These are phyloP conservation scores for Aspergillus pseudoviridinutans DNA, from an alignment of 2,329 filamentous ascomycete species.

Conservation along the genomic window DNA sequence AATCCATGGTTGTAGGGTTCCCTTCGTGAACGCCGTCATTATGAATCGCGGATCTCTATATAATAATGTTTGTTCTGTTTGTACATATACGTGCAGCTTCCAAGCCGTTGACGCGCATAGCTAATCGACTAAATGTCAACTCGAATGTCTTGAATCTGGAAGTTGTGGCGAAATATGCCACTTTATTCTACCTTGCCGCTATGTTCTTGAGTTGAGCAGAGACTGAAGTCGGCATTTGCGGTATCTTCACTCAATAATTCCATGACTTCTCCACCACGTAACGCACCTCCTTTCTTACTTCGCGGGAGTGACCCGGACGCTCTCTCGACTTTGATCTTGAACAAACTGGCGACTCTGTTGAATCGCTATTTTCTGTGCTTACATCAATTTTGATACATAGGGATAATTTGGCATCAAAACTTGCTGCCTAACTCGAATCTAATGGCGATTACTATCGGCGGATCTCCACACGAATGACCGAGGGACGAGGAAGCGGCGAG, in stretches of 20 bases:
- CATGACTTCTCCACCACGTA: conserved; percentile 18
- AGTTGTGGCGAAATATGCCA: neutral
- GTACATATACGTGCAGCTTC: conserved; percentile 10
- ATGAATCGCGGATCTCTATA: neutral
- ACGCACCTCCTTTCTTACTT: conserved; percentile 18
- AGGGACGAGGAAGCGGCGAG: conserved; percentile 28
- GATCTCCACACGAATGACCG: conserved; percentile 21
- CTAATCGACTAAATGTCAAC: neutral
- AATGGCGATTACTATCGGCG: conserved; percentile 17
- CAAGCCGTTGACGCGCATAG: neutral
- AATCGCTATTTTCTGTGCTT: neutral
- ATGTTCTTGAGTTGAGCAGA: neutral
- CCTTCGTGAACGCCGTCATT: neutral
- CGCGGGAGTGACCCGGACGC: conserved; percentile 18
- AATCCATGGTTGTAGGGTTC: conserved; percentile 13
- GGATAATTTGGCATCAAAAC: neutral
- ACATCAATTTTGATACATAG: neutral
- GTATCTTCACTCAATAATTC: conserved; percentile 1
- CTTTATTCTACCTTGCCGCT: neutral
- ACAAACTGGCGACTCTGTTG: neutral
- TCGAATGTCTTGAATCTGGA: neutral
- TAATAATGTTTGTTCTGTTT: conserved; percentile 20
- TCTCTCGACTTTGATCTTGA: conserved; percentile 19
- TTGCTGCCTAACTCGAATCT: conserved; percentile 6
- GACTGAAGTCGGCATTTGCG: neutral